Percentiles rank a stretch among this genome's conserved stretches.
These are phyloP conservation scores for Microthyrium microscopicum DNA, from an alignment of 2,329 filamentous ascomycete genomes.

Conservation along the genomic window DNA sequence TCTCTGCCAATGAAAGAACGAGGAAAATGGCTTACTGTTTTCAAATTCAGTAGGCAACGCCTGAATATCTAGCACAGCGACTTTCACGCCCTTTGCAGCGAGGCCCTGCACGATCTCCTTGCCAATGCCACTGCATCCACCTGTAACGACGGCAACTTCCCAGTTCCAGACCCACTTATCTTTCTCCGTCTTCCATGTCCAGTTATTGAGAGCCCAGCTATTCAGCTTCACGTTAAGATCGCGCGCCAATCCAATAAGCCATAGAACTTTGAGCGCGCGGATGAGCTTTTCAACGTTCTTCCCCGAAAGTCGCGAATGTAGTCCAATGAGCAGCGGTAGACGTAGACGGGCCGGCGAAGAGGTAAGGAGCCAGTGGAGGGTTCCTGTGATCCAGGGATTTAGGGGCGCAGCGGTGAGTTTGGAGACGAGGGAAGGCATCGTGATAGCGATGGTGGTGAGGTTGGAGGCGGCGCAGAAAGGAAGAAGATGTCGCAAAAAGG, in stretches of 20 bases:
- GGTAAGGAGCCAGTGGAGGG: conserved; percentile 17
- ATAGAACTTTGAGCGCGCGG: conserved; percentile 7
- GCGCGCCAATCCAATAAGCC: conserved; percentile 17
- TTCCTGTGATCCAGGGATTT: background rate
- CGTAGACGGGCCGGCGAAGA: conserved; percentile 15
- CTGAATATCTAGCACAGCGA: conserved; percentile 24
- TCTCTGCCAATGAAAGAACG: background rate
- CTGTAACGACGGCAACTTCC: conserved; percentile 20
- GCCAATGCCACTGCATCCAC: conserved; percentile 22
- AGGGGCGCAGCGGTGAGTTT: background rate
- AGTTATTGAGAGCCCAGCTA: conserved; percentile 19
- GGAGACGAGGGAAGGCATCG: background rate
- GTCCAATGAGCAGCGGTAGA: conserved; percentile 11
- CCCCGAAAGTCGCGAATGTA: conserved; percentile 11
- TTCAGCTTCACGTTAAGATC: conserved; percentile 15
- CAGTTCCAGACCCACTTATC: conserved; percentile 21
- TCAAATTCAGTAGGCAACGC: conserved; percentile 18
- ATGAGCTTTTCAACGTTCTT: conserved; percentile 11
- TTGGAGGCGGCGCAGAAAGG: too few species aligned
- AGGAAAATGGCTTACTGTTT: conserved; percentile 7
- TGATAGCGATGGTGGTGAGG: too few species aligned
- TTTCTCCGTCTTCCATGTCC: conserved; percentile 17
- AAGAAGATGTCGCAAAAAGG: too few species aligned
- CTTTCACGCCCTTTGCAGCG: conserved; percentile 18
- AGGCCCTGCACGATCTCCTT: conserved; percentile 19